Evolutionary conservation across 2,329 filamentous ascomycete genomes (phyloP).

Genomic region (Trichoderma koningiopsis): DNA sequence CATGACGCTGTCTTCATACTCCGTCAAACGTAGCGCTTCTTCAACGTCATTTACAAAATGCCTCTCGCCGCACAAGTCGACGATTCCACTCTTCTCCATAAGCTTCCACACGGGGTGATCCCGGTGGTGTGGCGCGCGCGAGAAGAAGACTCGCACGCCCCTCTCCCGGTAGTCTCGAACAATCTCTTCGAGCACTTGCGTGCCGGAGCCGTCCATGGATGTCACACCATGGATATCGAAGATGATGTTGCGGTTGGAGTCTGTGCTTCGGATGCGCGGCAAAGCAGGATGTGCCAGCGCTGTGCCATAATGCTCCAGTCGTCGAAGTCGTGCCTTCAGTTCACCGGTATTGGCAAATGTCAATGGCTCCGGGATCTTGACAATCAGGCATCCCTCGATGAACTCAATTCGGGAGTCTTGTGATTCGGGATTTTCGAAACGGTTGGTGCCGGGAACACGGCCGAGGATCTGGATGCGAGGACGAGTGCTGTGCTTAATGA

Average conservation of each 20-base stretch:
- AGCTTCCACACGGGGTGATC: slow-evolving; percentile 66
- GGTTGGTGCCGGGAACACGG: slow-evolving; percentile 78
- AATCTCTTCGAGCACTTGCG: slow-evolving; percentile 89
- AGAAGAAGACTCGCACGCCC: slow-evolving; percentile 77
- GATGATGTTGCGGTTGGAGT: slow-evolving; percentile 87
- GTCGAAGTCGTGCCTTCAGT: slow-evolving; percentile 77
- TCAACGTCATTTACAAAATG: slow-evolving; percentile 84
- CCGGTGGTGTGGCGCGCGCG: slow-evolving; percentile 52
- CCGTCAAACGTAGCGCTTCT: slow-evolving; percentile 79
- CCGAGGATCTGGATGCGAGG: slow-evolving; percentile 96
- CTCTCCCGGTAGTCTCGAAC: slow-evolving; percentile 76
- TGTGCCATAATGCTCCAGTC: slow-evolving; percentile 90
- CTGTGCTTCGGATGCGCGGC: slow-evolving; percentile 73
- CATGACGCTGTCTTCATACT: slow-evolving; percentile 61
- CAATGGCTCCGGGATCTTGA: slow-evolving; percentile 95
- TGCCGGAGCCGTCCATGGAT: slow-evolving; percentile 87
- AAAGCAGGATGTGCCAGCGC: slow-evolving; percentile 81
- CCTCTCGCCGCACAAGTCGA: slow-evolving; percentile 72
- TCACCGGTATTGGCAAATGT: slow-evolving; percentile 97
- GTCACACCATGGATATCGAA: slow-evolving; percentile 99
- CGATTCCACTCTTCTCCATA: slow-evolving; percentile 79
- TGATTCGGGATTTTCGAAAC: slow-evolving; percentile 82
- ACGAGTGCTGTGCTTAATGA: slow-evolving; percentile 87
- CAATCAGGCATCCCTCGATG: slow-evolving; percentile 87
- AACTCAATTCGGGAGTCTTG: slow-evolving; percentile 78